Evolutionary conservation across 2,329 filamentous ascomycete genomes (phyloP).

Genomic region (Sclerotiophoma versabilis): DNA sequence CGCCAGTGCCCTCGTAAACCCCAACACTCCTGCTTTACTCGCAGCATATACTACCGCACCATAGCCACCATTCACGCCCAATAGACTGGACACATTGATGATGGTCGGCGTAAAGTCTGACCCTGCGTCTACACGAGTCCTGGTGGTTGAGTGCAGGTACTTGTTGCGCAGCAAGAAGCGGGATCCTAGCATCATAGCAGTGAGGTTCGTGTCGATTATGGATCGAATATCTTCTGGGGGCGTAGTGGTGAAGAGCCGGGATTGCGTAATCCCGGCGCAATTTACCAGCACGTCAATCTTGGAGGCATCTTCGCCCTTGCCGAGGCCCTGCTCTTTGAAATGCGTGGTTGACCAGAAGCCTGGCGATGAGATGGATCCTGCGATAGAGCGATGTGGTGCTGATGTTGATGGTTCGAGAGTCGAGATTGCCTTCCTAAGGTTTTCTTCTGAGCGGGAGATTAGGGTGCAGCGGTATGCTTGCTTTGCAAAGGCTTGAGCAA

Average conservation of each 20-base stretch:
- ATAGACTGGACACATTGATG: constrained; percentile 80
- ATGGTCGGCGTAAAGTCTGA: constrained; percentile 62
- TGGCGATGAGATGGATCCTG: constrained; percentile 33
- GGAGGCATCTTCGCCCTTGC: constrained; percentile 5
- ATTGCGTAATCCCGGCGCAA: constrained; percentile 76
- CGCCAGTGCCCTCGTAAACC: constrained; percentile 72
- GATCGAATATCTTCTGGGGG: constrained; percentile 59
- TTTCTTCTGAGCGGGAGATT: constrained; percentile 36
- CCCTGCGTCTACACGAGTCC: constrained; percentile 19
- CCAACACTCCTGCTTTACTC: constrained; percentile 80
- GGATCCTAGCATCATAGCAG: constrained; percentile 69
- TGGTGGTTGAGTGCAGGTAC: constrained; percentile 11
- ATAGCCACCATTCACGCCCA: constrained; percentile 71
- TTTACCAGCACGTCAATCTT: constrained; percentile 70
- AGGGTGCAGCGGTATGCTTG: constrained; percentile 42
- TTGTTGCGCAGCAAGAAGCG: constrained; percentile 55
- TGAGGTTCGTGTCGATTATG: constrained; percentile 74
- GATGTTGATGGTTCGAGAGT: constrained; percentile 24
- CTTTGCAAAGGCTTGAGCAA: constrained; percentile 43
- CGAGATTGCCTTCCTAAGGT: constrained; percentile 33
- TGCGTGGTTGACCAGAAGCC: constrained; percentile 34
- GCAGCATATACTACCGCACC: constrained; percentile 79
- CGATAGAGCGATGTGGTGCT: constrained; percentile 34
- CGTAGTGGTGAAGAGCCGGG: constrained; percentile 67
- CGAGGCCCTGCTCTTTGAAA: constrained; percentile 8